A percentile compares a stretch with the other conserved stretches of the same genome.
Conservation (phyloP, 495 filamentous ascomycete genomes). For the Podospora pseudocomata region DNA sequence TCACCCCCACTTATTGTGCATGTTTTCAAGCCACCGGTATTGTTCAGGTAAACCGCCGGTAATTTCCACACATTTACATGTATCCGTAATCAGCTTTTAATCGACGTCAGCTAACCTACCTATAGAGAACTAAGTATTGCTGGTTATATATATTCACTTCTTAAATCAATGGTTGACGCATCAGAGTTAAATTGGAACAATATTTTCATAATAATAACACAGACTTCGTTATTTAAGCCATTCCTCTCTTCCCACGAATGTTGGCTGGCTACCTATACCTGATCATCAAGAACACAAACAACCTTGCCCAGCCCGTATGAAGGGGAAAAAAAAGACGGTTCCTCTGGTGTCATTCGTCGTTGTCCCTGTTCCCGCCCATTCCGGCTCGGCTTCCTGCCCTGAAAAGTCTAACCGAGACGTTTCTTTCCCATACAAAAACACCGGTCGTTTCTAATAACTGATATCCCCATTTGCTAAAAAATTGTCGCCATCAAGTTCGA, state of each 20-base stretch:
- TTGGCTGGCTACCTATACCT: background rate
- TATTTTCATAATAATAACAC: background rate
- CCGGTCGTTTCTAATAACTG: slow-evolving; percentile 7
- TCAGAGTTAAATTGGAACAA: background rate
- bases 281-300: slow-evolving; percentile 5
- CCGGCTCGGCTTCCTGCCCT: slow-evolving; percentile 2
- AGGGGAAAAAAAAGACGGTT: background rate
- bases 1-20: background rate
- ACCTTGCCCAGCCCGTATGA: slow-evolving; percentile 3
- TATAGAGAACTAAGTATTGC: too few relatives aligned
- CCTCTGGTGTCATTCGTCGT: slow-evolving; percentile 1
- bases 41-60: background rate
- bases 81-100: background rate
- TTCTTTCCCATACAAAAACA: slow-evolving; percentile 9
- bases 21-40: background rate
- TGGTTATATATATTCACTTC: too few relatives aligned
- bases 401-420: slow-evolving; percentile 10
- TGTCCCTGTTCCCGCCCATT: slow-evolving; percentile 2
- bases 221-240: slow-evolving; percentile 2
- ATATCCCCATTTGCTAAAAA: slow-evolving; percentile 4
- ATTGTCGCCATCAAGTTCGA: slow-evolving; percentile 8
- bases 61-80: background rate
- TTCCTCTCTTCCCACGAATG: slow-evolving; percentile 3
- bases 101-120: background rate
- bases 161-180: too few relatives aligned